Conservation (phyloP, 257 asterid genomes). For the Asclepias syriaca region DNA sequence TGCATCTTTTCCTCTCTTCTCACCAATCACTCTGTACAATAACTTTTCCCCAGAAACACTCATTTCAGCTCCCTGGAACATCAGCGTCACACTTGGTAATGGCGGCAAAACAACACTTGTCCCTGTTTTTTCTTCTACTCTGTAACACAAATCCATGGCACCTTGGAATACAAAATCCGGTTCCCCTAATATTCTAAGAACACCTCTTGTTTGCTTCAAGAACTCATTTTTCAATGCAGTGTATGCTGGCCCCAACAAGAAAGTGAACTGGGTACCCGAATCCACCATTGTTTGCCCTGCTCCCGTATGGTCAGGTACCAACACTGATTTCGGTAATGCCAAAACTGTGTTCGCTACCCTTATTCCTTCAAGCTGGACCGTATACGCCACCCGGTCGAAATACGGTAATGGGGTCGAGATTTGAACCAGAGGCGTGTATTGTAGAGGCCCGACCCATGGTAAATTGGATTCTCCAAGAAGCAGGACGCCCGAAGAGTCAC, state of each 20-base stretch:
- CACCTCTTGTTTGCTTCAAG: constrained; percentile 41
- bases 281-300: constrained; percentile 92
- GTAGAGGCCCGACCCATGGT: constrained; percentile 45
- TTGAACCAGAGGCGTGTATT: constrained; percentile 57
- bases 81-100: constrained; percentile 54
- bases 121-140: constrained; percentile 31
- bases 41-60: constrained; percentile 60
- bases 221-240: constrained; percentile 50
- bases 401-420: constrained; percentile 58
- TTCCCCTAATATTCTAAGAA: constrained; percentile 35
- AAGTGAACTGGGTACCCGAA: constrained; percentile 81
- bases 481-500: constrained; percentile 54
- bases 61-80: constrained; percentile 76
- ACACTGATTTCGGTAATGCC: constrained; percentile 41
- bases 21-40: constrained; percentile 53
- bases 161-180: constrained; percentile 70
- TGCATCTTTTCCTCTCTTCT: constrained; percentile 41
- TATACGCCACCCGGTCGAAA: constrained; percentile 67
- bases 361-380: constrained; percentile 65
- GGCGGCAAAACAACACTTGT: constrained; percentile 20
- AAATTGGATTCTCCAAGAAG: constrained; percentile 51
- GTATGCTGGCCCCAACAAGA: constrained; percentile 59
- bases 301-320: constrained; percentile 72
- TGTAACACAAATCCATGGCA: constrained; percentile 72
- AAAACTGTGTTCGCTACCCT: constrained; percentile 42